Evolutionary conservation across 306 rosid species (phyloP).

Genomic region (Trifolium dubium): DNA sequence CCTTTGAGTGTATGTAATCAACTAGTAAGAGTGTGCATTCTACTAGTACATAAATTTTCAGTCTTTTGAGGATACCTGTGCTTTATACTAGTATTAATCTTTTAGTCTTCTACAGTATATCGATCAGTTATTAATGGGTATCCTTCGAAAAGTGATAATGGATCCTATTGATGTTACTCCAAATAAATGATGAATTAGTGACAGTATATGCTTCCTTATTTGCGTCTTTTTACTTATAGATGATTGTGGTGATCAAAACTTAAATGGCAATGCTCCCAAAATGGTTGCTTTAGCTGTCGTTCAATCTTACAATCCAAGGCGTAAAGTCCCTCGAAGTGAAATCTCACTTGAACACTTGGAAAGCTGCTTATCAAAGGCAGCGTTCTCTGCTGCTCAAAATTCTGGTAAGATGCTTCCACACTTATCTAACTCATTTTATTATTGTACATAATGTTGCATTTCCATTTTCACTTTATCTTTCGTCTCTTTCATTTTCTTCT

Average conservation of each 20-base stretch:
- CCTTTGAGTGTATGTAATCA: background rate
- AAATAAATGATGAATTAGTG: background rate
- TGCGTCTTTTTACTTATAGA: constrained; percentile 48
- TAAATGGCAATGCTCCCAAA: constrained; percentile 49
- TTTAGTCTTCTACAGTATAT: constrained; percentile 2
- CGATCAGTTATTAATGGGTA: background rate
- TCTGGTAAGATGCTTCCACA: constrained; percentile 55
- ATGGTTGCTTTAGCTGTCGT: constrained; percentile 92
- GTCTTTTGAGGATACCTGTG: too few relatives aligned
- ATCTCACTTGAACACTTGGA: constrained; percentile 78
- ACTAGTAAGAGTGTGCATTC: background rate
- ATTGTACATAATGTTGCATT: constrained; percentile 14
- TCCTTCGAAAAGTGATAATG: constrained; percentile 6
- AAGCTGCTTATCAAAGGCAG: constrained; percentile 70
- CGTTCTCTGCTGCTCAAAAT: constrained; percentile 71
- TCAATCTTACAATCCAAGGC: constrained; percentile 84
- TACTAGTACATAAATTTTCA: background rate
- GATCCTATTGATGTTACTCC: constrained; percentile 14
- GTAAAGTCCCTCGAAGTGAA: constrained; percentile 76
- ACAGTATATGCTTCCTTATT: constrained; percentile 2
- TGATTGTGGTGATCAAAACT: constrained; percentile 43
- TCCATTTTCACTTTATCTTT: constrained; percentile 14
- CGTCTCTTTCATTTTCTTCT: constrained; percentile 12
- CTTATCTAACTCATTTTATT: constrained; percentile 6
- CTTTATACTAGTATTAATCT: background rate